phyloP scores from a whole-genome alignment of 257 asterid genomes.

The Pogostemon cablin region DNA sequence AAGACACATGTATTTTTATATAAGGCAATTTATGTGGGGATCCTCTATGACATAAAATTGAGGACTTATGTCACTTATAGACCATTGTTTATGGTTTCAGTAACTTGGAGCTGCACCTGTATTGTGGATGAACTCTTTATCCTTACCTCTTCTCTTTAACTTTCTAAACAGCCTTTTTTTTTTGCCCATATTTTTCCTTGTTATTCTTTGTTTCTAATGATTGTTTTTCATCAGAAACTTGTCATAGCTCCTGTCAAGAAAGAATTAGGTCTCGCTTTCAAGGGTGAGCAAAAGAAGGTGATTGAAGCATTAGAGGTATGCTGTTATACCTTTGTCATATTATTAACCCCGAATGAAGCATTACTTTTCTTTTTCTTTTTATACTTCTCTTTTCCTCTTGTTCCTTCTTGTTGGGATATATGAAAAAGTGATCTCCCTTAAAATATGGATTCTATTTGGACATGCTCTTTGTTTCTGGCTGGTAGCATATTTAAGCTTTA shows the following conservation, averaged over 20 bases:
- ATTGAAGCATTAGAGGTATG: constrained; percentile 72
- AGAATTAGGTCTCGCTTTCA: constrained; percentile 78
- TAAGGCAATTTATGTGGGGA: not conserved
- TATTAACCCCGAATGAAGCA: not conserved
- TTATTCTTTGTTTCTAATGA: constrained; percentile 10
- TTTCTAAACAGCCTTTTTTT: not conserved
- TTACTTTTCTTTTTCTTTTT: not conserved
- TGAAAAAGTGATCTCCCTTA: constrained; percentile 1
- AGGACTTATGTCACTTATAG: not conserved
- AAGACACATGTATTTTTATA: not conserved
- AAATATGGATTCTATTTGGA: not conserved
- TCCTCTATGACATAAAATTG: not conserved
- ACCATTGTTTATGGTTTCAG: not conserved
- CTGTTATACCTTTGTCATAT: not conserved
- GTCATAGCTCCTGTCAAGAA: constrained; percentile 68
- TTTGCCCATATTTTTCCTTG: constrained; percentile 4
- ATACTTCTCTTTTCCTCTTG: not conserved
- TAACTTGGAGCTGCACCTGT: not conserved
- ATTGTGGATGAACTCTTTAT: not conserved
- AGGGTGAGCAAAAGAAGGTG: constrained; percentile 72
- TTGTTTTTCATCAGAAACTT: constrained; percentile 53
- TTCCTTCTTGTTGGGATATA: constrained; percentile 3
- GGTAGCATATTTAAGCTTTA: not conserved
- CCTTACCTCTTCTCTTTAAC: not conserved
- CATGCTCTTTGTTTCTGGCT: constrained; percentile 6